phyloP scores from a whole-genome alignment of 805 yeast genomes.

The Cyberlindnera amylophila region DNA sequence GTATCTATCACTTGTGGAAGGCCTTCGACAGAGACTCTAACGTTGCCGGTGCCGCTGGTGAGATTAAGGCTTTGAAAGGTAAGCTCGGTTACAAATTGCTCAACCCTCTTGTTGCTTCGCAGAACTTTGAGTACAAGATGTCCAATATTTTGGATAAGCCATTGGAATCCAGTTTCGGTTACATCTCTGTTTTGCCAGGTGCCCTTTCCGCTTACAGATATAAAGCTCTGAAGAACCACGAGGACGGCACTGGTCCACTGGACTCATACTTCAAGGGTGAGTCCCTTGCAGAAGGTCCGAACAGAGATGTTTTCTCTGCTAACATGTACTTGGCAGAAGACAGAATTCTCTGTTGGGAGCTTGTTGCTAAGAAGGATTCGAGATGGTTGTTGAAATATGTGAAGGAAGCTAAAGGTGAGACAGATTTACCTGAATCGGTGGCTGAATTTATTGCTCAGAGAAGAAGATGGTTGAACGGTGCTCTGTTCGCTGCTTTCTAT shows the following conservation, averaged over 20 bases:
- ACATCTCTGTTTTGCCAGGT: conserved; percentile 91
- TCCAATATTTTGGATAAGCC: conserved; percentile 96
- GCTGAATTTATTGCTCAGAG: conserved; percentile 96
- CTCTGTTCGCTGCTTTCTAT: conserved; percentile 92
- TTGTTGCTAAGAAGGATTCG: conserved; percentile 78
- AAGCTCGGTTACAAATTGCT: conserved; percentile 74
- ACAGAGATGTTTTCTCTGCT: conserved; percentile 84
- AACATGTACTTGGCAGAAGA: conserved; percentile 98
- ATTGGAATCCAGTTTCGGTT: conserved; percentile 87
- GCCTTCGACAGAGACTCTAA: conserved; percentile 94
- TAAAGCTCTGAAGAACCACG: conserved; percentile 78
- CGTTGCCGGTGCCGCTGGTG: conserved; percentile 99
- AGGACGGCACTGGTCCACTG: conserved; percentile 90
- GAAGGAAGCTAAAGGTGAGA: conserved; percentile 89
- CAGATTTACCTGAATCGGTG: conserved; percentile 92
- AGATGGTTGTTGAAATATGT: conserved; percentile 92
- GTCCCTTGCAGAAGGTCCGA: conserved; percentile 47
- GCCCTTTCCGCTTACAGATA: conserved; percentile 93
- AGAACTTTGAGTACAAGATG: conserved; percentile 94
- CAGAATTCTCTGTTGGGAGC: conserved; percentile 93
- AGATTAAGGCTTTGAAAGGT: conserved; percentile 93
- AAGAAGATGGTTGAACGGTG: conserved; percentile 98
- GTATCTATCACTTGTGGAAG: conserved; percentile 93
- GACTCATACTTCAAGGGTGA: conserved; percentile 90
- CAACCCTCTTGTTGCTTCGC: conserved; percentile 93